These are phyloP conservation scores for Pseudogymnoascus sp. DNA, from an alignment of 2,329 filamentous ascomycete species.

Conservation along the genomic window DNA sequence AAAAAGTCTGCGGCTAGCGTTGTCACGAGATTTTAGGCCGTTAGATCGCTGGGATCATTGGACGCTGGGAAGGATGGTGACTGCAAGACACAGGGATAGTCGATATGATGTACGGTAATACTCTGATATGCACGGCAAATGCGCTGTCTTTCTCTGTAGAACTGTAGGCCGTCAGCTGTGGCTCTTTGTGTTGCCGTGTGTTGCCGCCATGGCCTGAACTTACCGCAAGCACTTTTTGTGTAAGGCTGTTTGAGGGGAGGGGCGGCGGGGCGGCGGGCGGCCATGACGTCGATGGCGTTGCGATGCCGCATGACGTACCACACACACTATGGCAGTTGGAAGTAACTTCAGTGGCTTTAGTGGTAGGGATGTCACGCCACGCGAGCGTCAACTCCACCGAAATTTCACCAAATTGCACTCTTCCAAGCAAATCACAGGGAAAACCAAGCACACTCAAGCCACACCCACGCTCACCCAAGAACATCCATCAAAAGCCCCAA, in stretches of 20 bases:
- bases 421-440: background rate
- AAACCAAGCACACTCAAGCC: background rate
- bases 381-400: background rate
- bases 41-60: background rate
- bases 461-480: background rate
- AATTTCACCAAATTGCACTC: background rate
- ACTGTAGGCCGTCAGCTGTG: background rate
- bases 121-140: background rate
- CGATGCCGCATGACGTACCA: constrained; percentile 3
- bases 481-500: too few species aligned
- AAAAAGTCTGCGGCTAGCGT: constrained; percentile 6
- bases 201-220: background rate
- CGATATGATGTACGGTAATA: background rate
- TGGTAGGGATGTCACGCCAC: background rate
- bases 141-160: background rate
- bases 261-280: background rate
- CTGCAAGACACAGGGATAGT: background rate
- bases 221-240: background rate
- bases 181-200: background rate
- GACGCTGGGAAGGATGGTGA: background rate
- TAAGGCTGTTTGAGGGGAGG: background rate
- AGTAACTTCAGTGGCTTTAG: background rate
- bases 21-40: background rate
- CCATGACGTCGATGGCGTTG: background rate
- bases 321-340: background rate